Evolutionary conservation across 352 stramenopile genomes (phyloP).

Genomic region (Globisporangium nodosum): DNA sequence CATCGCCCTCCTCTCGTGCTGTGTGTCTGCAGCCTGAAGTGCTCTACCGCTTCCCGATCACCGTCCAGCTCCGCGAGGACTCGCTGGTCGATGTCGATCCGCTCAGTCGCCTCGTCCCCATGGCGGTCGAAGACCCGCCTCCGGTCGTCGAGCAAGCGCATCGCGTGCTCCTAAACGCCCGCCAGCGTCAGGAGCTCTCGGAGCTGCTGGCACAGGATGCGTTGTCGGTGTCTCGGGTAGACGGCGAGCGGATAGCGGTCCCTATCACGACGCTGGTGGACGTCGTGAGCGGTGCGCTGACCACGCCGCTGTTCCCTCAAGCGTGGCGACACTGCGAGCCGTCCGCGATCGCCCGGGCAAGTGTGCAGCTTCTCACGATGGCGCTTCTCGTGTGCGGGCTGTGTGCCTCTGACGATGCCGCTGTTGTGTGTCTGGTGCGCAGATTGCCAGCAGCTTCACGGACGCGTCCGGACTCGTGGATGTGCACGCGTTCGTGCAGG

Average conservation of each 20-base stretch:
- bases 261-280: constrained; percentile 17
- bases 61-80: constrained; percentile 50
- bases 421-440: background rate
- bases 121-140: constrained; percentile 19
- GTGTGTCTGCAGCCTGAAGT: constrained; percentile 30
- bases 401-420: background rate
- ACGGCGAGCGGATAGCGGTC: constrained; percentile 12
- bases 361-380: background rate
- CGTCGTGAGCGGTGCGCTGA: constrained; percentile 24
- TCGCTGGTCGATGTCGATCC: constrained; percentile 37
- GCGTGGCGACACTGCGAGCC: constrained; percentile 33
- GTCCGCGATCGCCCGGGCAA: constrained; percentile 43
- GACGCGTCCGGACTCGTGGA: constrained; percentile 26
- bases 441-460: constrained; percentile 36
- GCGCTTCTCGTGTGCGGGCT: background rate
- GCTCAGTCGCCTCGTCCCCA: constrained; percentile 29
- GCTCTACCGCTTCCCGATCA: constrained; percentile 50
- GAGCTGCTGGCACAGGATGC: background rate
- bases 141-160: constrained; percentile 42
- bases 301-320: constrained; percentile 26
- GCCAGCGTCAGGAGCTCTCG: constrained; percentile 26
- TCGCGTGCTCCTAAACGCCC: constrained; percentile 35
- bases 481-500: constrained; percentile 26
- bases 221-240: constrained; percentile 7
- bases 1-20: background rate